Percentiles rank a stretch among this genome's conserved stretches.
phyloP scores from a whole-genome alignment of 805 yeast genomes.

The Candida dajiaensis region DNA sequence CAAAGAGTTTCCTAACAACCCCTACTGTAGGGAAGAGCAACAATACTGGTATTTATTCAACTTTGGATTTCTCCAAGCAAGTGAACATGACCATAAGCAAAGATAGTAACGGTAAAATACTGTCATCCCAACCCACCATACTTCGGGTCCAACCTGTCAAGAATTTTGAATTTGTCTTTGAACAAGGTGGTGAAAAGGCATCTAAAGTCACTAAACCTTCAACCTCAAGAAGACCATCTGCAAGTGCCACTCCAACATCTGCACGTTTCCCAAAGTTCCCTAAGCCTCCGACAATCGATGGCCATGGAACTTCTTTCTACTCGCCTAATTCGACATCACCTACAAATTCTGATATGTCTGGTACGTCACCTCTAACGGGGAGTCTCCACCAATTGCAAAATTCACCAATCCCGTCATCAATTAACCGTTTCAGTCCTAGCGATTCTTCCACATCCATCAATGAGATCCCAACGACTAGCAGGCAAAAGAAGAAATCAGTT shows the following conservation, averaged over 20 bases:
- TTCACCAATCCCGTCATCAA: constrained; percentile 13
- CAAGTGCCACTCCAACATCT: constrained; percentile 16
- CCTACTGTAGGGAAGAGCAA: constrained; percentile 1
- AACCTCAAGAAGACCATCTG: constrained; percentile 16
- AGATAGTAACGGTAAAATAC: background rate
- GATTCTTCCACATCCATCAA: constrained; percentile 4
- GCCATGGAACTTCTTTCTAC: constrained; percentile 10
- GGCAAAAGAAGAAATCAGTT: background rate
- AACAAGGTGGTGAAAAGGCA: constrained; percentile 11
- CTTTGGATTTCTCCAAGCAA: constrained; percentile 22
- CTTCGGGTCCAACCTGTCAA: constrained; percentile 11
- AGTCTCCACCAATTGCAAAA: constrained; percentile 3
- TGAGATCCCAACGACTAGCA: background rate
- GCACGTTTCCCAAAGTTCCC: constrained; percentile 14
- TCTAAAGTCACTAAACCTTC: constrained; percentile 2
- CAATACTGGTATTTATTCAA: constrained; percentile 11
- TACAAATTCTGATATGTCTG: constrained; percentile 20
- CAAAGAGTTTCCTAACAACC: constrained; percentile 18
- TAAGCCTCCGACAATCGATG: constrained; percentile 22
- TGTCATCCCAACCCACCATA: background rate
- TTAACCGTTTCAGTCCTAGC: constrained; percentile 13
- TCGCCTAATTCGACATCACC: constrained; percentile 21
- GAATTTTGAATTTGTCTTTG: constrained; percentile 23
- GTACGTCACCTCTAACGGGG: constrained; percentile 17
- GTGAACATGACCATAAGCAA: background rate